Evolutionary conservation across 441 rosid species (phyloP), one percentile per base, ranked within the genome.

Genomic region (Manihot esculenta): DNA sequence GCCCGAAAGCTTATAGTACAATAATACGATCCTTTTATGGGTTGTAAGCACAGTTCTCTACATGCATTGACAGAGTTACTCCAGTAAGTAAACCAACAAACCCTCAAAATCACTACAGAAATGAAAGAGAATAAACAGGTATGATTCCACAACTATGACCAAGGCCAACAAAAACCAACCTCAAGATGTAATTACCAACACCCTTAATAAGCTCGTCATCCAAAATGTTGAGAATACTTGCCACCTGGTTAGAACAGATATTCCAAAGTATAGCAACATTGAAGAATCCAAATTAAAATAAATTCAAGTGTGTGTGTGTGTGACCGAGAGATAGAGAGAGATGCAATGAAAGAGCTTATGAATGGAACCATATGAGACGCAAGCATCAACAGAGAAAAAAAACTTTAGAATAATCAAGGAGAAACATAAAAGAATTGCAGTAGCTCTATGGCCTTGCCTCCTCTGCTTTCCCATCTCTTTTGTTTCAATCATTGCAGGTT

Each of bases 141-240:
- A 57, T 51, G 48, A 8, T 30, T 54, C 59, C 57, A 62, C 64
- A 68, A 50, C 70, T 55, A 76, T 38, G 15, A 48, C 11, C 54
- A 33, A 59, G 26, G 20, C 20, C 44, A 50, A 33, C 38, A 33
- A 62, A 77, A 63, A 77, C 79, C 55, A 56, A 94, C 99, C 99
- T 92, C 81, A 85, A 63, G 71, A 94, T 90, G 85, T 84, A 94
- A 84, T 89, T 78, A 80, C 95, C 99, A 73, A 94, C 84, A 78
- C 80, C 83, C 58, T 67, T 78, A 69, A 83, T 76, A 74, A 94
- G 88, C 68, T 87, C 92, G 71, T 86, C 87, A 81, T 92, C 92
- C 86, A 90, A 73, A 81, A 90, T 87, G 79, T 87, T 88, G 69
- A 94, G 84, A 44, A 85, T 79, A 75, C 95, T 87, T 15, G 99